Conservation (phyloP, 805 yeast genomes). For the Tetrapisispora pingtungensis region DNA sequence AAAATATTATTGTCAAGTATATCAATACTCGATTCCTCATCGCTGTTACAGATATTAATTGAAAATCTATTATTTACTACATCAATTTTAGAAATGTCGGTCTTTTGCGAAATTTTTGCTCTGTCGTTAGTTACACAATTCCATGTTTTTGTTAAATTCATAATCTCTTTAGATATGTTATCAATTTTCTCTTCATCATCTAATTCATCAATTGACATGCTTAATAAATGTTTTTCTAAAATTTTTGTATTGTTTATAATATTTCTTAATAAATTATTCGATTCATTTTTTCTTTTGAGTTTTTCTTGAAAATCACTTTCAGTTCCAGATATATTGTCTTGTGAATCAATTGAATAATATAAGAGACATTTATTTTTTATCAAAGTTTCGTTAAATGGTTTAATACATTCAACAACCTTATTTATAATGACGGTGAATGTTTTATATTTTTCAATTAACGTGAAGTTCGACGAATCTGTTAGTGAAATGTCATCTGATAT, state of each 20-base stretch:
- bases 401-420: background rate
- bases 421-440: background rate
- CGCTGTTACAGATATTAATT: conserved; percentile 1
- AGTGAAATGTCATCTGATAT: background rate
- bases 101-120: background rate
- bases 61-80: conserved; percentile 4
- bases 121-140: background rate
- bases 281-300: too few relatives aligned
- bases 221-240: background rate
- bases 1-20: background rate
- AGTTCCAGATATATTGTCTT: background rate
- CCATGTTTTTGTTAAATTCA: background rate
- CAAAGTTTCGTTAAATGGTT: background rate
- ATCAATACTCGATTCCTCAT: background rate
- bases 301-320: too few relatives aligned
- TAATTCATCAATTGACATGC: background rate
- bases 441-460: background rate
- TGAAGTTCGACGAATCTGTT: background rate
- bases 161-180: background rate
- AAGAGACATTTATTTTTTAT: background rate
- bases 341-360: background rate
- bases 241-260: background rate
- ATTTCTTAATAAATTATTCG: background rate
- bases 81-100: background rate
- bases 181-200: background rate